Base-by-base conservation (phyloP, 208 protist species). In the Acanthamoeba quina region DNA sequence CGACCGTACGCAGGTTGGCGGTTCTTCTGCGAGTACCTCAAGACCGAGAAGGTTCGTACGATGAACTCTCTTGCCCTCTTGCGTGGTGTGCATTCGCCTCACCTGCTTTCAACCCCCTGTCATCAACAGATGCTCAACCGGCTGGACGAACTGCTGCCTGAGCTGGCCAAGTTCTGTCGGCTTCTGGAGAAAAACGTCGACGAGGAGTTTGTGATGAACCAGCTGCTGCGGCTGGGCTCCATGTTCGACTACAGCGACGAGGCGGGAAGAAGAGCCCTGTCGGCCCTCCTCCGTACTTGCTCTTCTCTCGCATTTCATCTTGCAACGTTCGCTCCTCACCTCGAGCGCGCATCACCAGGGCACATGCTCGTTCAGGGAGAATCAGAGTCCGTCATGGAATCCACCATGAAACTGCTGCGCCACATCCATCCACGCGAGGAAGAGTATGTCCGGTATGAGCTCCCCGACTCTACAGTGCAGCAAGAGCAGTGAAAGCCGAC, bases 121-220 rank as follows among this genome's bases (percentile, higher is more conserved):
- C n/a, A n/a, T n/a, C n/a, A n/a, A n/a, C n/a, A n/a, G n/a, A n/a
- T n/a, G n/a, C n/a, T n/a, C n/a, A n/a, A n/a, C n/a, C n/a, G n/a
- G n/a, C n/a, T n/a, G n/a, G n/a, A n/a, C n/a, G n/a, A n/a, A n/a
- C n/a, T n/a, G 78, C 37, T 86, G 44, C 78, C 78, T 11, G 78
- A 86, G 49, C 26, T 86, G 2, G 78, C 78, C 78, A 86, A 86
- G 78, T 86, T 62, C 54, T 86, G 78, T 19, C 21, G 78, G 2
- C 54, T 86, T 1, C 49, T 86, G 47, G 47, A 56, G 29, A n/a
- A 44, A 11, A 62, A 62, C 21, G 49, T 19, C 6, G 21, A 29
- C 3, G 49, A 86, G 10, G 78, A 86, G 54, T 86, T 86, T 62
- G 54, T 86, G 17, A 62, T 62, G n/a, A 44, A 34, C 19, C 78